Evolutionary conservation across 345 rosid species (phyloP), one percentile per base, ranked within the genome.

Genomic region (Ricinus communis): DNA sequence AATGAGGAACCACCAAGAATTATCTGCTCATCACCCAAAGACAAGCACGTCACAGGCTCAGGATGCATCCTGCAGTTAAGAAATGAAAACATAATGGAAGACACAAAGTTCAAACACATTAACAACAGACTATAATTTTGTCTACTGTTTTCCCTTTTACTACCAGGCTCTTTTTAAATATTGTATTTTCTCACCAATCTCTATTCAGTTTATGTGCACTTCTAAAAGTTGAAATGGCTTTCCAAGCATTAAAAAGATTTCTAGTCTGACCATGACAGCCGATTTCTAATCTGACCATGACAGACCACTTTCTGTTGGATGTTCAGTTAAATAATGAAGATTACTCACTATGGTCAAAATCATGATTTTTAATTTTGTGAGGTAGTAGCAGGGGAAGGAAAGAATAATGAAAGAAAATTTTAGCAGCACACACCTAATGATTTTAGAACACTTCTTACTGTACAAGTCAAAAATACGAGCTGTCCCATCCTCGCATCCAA

Each of bases 401-500:
- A 70, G 47, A 8, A 19, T 22, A 46, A 41, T 13, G 60, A 64
- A 16, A 38, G 53, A 30, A 53, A 14, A 11, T 61, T 25, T 15
- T 52, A 56, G 66, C 59, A 47, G 25, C 9, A 58, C 69, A 22
- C 69, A 94, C 98, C 91, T 86, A 27, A 90, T 73, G 62, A 94
- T 90, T 71, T 72, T 93, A 38, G 98, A 86, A 73, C 97, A 94
- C 68, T 85, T 85, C 78, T 80, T 85, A 68, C 96, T 87, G 52
- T 94, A 94, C 97, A 94, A 87, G 82, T 94, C 98, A 80, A 91
- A 94, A 65, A 88, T 87, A 69, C 95, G 90, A 65, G 86, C 85
- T 70, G 90, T 86, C 56, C 98, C 97, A 78, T 91, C 98, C 75
- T 91, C 97, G 41, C 98, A 94, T 71, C 98, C 97, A 78, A 91